Evolutionary conservation across 2,329 filamentous ascomycete genomes (phyloP).

Genomic region (Epichloe elymi): DNA sequence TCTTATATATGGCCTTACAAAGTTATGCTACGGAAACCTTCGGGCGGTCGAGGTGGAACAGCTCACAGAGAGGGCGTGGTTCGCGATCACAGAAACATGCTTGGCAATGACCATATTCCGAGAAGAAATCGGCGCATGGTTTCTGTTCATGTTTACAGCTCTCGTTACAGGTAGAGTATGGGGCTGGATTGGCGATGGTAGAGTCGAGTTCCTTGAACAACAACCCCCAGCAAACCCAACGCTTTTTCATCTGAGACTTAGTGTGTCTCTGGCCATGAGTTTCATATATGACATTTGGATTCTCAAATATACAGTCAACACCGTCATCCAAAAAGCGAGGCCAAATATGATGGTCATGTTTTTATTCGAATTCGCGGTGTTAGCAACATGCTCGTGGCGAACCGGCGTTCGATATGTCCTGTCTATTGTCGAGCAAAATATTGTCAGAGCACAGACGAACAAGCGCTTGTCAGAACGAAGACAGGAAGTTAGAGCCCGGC

Average conservation of each 20-base stretch:
- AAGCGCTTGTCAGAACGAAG: constrained; percentile 56
- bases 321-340: constrained; percentile 74
- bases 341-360: constrained; percentile 99
- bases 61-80: constrained; percentile 95
- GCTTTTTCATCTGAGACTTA: constrained; percentile 75
- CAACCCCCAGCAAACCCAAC: constrained; percentile 81
- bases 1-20: constrained; percentile 76
- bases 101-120: constrained; percentile 97
- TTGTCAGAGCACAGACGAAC: constrained; percentile 61
- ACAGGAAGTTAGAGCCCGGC: constrained; percentile 49
- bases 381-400: constrained; percentile 67
- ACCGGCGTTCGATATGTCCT: constrained; percentile 69
- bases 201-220: constrained; percentile 89
- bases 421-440: constrained; percentile 61
- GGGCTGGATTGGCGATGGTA: constrained; percentile 94
- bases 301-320: constrained; percentile 67
- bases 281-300: constrained; percentile 69
- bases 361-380: constrained; percentile 87
- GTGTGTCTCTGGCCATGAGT: constrained; percentile 65
- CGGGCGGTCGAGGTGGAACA: constrained; percentile 94
- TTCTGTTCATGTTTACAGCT: constrained; percentile 90
- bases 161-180: constrained; percentile 91
- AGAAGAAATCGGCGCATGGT: constrained; percentile 88
- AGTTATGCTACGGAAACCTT: constrained; percentile 78
- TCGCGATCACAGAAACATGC: constrained; percentile 91